Evolutionary conservation across 805 yeast genomes (phyloP).

Genomic region (Ogataea corticis): DNA sequence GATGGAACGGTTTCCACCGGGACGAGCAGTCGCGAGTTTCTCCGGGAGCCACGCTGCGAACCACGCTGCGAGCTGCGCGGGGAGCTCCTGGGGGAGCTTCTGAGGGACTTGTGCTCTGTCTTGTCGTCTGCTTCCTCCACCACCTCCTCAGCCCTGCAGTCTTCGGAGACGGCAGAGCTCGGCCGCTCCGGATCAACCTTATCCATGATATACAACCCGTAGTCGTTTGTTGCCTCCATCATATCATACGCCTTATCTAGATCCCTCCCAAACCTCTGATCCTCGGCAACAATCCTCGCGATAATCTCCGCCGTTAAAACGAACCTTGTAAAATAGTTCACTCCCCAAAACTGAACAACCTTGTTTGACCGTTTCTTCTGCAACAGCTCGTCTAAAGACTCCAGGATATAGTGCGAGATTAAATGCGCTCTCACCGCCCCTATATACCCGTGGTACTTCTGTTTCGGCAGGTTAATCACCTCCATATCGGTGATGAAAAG

Average conservation of each 20-base stretch:
- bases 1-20: background rate
- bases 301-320: constrained; percentile 66
- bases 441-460: constrained; percentile 57
- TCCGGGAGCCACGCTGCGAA: background rate
- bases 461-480: constrained; percentile 46
- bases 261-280: constrained; percentile 36
- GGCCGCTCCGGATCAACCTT: constrained; percentile 19
- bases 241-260: constrained; percentile 47
- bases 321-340: constrained; percentile 52
- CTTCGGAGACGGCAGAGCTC: too few relatives aligned
- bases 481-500: constrained; percentile 48
- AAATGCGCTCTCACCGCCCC: constrained; percentile 59
- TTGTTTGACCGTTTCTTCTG: constrained; percentile 35
- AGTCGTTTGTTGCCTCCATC: constrained; percentile 45
- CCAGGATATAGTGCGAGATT: constrained; percentile 46
- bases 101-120: too few relatives aligned
- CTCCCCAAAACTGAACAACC: constrained; percentile 62
- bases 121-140: too few relatives aligned
- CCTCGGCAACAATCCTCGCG: constrained; percentile 49
- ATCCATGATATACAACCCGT: constrained; percentile 38
- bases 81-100: too few relatives aligned
- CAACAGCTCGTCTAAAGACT: constrained; percentile 35
- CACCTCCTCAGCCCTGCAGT: too few relatives aligned
- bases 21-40: background rate
- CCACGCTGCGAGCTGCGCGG: too few relatives aligned